Evolutionary conservation across 805 yeast species (phyloP).

Genomic region (Saccharomycopsis vini): DNA sequence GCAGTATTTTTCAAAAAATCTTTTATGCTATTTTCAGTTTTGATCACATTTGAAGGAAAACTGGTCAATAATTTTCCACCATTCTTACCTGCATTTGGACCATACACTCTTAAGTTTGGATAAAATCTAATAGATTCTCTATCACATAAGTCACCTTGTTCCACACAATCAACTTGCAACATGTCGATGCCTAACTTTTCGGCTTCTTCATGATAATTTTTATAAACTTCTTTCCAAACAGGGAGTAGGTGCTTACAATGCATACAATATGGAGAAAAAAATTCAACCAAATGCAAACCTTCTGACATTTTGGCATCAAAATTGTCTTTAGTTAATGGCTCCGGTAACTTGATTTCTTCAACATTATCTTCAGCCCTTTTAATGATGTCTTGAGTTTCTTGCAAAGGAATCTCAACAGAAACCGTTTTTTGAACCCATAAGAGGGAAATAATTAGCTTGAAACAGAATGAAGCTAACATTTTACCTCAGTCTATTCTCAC

Average conservation of each 20-base stretch:
- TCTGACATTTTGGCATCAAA: constrained; percentile 43
- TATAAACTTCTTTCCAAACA: constrained; percentile 64
- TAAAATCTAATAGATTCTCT: constrained; percentile 54
- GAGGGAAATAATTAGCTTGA: too few species aligned
- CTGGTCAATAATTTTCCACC: constrained; percentile 31
- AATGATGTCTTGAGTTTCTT: too few species aligned
- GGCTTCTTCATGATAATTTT: constrained; percentile 37
- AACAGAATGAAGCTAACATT: too few species aligned
- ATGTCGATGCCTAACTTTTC: constrained; percentile 39
- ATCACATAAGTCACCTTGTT: constrained; percentile 76
- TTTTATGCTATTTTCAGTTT: constrained; percentile 41
- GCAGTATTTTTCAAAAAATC: constrained; percentile 48
- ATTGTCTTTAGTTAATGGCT: constrained; percentile 36
- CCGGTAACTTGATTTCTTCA: constrained; percentile 33
- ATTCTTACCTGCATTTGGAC: constrained; percentile 38
- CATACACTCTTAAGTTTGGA: constrained; percentile 67
- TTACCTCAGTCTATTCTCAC: too few species aligned
- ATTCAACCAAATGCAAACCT: constrained; percentile 72
- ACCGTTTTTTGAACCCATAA: too few species aligned
- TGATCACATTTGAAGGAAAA: constrained; percentile 38
- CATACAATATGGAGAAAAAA: constrained; percentile 80
- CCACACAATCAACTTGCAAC: constrained; percentile 79
- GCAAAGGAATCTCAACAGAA: too few species aligned
- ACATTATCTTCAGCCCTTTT: not conserved
- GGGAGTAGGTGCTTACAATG: constrained; percentile 82